Conservation (phyloP, 2,329 filamentous ascomycete genomes). For the Fonsecaea pedrosoi region DNA sequence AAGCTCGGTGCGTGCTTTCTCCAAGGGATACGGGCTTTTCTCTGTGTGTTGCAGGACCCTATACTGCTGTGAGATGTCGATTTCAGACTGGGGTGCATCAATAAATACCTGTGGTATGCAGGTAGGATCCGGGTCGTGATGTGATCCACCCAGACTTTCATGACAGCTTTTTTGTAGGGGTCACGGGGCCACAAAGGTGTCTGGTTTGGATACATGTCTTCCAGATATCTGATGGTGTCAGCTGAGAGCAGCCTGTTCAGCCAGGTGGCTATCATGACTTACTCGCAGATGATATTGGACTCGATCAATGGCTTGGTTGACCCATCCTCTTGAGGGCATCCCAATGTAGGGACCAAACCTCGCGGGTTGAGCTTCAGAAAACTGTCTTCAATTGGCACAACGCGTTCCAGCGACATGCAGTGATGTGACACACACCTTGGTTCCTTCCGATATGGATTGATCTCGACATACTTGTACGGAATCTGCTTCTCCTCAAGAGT, state of each 20-base stretch:
- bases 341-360: slow-evolving; percentile 74
- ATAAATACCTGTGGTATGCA: slow-evolving; percentile 63
- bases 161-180: slow-evolving; percentile 69
- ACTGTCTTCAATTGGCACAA: slow-evolving; percentile 37
- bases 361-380: slow-evolving; percentile 76
- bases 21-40: slow-evolving; percentile 51
- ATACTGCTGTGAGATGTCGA: background rate
- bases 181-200: slow-evolving; percentile 64
- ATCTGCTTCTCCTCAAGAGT: slow-evolving; percentile 75
- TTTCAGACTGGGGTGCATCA: background rate
- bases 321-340: slow-evolving; percentile 31
- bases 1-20: slow-evolving; percentile 65
- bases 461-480: slow-evolving; percentile 76
- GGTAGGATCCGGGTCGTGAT: slow-evolving; percentile 71
- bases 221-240: slow-evolving; percentile 51
- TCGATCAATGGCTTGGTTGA: slow-evolving; percentile 70
- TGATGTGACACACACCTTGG: slow-evolving; percentile 25
- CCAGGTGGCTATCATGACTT: slow-evolving; percentile 43
- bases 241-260: background rate
- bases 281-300: slow-evolving; percentile 75
- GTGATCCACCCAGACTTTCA: slow-evolving; percentile 77
- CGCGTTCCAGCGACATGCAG: slow-evolving; percentile 47
- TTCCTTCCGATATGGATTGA: slow-evolving; percentile 78
- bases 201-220: slow-evolving; percentile 69
- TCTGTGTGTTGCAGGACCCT: slow-evolving; percentile 58